Evolutionary conservation across 768 basidiomycete genomes (phyloP).

Genomic region (Boletus rubroflammeus): DNA sequence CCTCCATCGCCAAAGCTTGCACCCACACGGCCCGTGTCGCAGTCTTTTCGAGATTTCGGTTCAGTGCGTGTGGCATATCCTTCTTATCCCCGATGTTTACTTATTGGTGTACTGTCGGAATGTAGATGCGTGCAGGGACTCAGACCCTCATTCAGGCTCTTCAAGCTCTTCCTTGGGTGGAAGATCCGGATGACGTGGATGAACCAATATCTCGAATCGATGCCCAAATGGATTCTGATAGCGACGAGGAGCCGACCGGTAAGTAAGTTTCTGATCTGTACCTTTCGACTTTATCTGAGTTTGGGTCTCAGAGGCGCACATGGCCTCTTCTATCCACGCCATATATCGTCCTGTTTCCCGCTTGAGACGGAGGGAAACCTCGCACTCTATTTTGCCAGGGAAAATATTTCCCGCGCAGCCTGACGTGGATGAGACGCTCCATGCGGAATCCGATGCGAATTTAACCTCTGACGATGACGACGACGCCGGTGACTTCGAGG

Average conservation of each 20-base stretch:
- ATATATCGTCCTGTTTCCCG: constrained; percentile 81
- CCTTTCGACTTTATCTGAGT: neutral
- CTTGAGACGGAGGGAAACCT: constrained; percentile 43
- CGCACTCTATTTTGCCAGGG: constrained; percentile 14
- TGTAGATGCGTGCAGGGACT: constrained; percentile 81
- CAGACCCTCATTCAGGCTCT: constrained; percentile 87
- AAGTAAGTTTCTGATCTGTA: constrained; percentile 25
- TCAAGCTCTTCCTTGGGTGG: constrained; percentile 79
- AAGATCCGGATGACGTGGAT: constrained; percentile 66
- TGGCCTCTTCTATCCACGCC: constrained; percentile 86
- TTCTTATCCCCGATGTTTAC: neutral
- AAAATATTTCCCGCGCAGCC: constrained; percentile 7
- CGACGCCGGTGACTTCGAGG: constrained; percentile 56
- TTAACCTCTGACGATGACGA: constrained; percentile 50
- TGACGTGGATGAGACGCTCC: constrained; percentile 31
- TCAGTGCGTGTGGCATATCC: constrained; percentile 49
- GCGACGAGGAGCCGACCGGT: constrained; percentile 55
- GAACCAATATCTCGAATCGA: constrained; percentile 45
- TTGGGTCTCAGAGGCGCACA: constrained; percentile 36
- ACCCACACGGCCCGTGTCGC: constrained; percentile 43
- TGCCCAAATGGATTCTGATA: constrained; percentile 49
- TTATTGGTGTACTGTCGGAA: constrained; percentile 4
- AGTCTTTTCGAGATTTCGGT: constrained; percentile 61
- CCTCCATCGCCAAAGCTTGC: constrained; percentile 62
- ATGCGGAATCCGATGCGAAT: constrained; percentile 32